phyloP scores from a whole-genome alignment of 1,139 yeast species.

The Taphrina pruni region DNA sequence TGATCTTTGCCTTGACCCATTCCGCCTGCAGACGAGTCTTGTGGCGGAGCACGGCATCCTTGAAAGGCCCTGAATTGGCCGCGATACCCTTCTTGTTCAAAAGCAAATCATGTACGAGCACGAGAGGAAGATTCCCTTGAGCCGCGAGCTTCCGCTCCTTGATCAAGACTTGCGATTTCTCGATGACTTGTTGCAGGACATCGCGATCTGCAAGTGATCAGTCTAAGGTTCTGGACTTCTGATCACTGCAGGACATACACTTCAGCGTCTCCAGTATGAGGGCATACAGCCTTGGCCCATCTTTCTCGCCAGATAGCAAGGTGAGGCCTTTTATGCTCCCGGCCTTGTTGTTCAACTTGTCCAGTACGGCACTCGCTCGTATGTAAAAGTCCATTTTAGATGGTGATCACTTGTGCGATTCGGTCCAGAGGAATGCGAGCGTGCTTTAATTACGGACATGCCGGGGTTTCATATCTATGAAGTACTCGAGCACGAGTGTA shows the following conservation, averaged over 20 bases:
- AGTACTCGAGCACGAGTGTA: too few relatives aligned
- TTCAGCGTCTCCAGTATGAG: slow-evolving; percentile 47
- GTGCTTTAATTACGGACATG: too few relatives aligned
- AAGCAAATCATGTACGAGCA: slow-evolving; percentile 80
- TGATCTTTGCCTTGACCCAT: slow-evolving; percentile 71
- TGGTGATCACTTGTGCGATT: slow-evolving; percentile 7
- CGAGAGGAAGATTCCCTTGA: slow-evolving; percentile 55
- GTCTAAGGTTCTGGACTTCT: background rate
- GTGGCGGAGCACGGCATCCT: slow-evolving; percentile 77
- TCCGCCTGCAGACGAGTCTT: slow-evolving; percentile 84
- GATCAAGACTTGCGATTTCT: slow-evolving; percentile 45
- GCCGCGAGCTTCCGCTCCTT: slow-evolving; percentile 51
- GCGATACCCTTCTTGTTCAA: slow-evolving; percentile 80
- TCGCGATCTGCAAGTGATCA: slow-evolving; percentile 32
- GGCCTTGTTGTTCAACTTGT: slow-evolving; percentile 39
- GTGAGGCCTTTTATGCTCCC: slow-evolving; percentile 43
- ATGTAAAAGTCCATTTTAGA: slow-evolving; percentile 43
- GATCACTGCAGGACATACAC: slow-evolving; percentile 46
- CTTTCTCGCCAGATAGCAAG: slow-evolving; percentile 34
- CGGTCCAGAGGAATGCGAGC: too few relatives aligned
- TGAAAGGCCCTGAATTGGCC: slow-evolving; percentile 85
- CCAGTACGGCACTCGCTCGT: slow-evolving; percentile 39
- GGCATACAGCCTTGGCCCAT: slow-evolving; percentile 43
- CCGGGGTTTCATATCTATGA: too few relatives aligned
- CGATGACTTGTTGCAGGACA: slow-evolving; percentile 39